Base-by-base conservation (phyloP, 768 basidiomycete genomes). In the Gymnopilus dilepis region DNA sequence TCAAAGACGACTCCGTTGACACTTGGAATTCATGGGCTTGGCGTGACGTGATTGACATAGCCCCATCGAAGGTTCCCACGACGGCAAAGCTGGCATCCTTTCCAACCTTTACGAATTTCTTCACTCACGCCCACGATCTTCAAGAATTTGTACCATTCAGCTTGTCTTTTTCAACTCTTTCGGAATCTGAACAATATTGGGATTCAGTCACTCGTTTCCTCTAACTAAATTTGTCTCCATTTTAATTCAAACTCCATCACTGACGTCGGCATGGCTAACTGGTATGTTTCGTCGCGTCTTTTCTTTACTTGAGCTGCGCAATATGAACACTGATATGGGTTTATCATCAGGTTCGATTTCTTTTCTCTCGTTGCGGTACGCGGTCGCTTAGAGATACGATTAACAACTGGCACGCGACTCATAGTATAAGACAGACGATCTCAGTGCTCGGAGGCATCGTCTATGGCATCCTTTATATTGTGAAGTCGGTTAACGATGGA, bases 381-480 rank as follows among this genome's bases (percentile, higher is more conserved):
- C 67, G 12, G 15, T 34, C 26, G 11, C 37, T 21, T 40, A 5
- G 19, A 50, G 7, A 1, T 9, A 31, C n/a, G 13, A 33, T n/a
- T 37, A 55, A 4, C 17, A n/a, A 17, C 47, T 2, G n/a, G 47
- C 47, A 50, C 28, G 15, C 26, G 31, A 65, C 56, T 74, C 70
- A 62, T 59, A 67, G 65, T 15, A n/a, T 41, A 34, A 11, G 28
- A n/a, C 59, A 88, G 87, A 86, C 84, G 0, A 63, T 84, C 3
- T 65, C 74, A 15, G 60, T 87, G 15, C 75, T 84, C 60, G 78
- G 80, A 30, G 85, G 80, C 0, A 66, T 79, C 34, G 70, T 86
- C 22, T 75, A 83, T 38, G 82, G 75, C 4, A 65, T 83, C 15
- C 41, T 85, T 6, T 74, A 72, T 54, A 66, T 78, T 21, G 70